Percentiles rank a stretch among this genome's conserved stretches.
These are phyloP conservation scores for Penicillium sp. DNA, from an alignment of 2,329 filamentous ascomycete species.

Conservation along the genomic window DNA sequence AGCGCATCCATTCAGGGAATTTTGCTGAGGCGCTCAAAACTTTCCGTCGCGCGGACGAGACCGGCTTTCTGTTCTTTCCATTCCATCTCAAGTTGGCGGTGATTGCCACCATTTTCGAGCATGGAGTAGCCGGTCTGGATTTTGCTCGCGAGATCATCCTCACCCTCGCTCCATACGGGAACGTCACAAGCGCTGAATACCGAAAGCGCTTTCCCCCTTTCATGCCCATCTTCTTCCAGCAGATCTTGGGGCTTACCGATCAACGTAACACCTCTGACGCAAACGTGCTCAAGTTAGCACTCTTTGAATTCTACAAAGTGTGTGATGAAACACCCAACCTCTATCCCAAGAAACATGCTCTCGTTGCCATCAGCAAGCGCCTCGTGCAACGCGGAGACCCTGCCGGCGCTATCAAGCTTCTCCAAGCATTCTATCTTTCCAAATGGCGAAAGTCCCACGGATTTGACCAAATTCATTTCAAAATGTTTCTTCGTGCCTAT, in stretches of 20 bases:
- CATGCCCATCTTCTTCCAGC: slow-evolving; percentile 35
- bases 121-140: slow-evolving; percentile 20
- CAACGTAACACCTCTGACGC: slow-evolving; percentile 17
- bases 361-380: slow-evolving; percentile 24
- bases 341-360: slow-evolving; percentile 35
- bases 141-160: slow-evolving; percentile 32
- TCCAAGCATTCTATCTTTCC: slow-evolving; percentile 35
- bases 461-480: slow-evolving; percentile 37
- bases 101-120: slow-evolving; percentile 32
- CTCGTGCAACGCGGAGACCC: slow-evolving; percentile 26
- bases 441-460: slow-evolving; percentile 29
- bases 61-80: slow-evolving; percentile 29
- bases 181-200: slow-evolving; percentile 8
- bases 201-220: slow-evolving; percentile 22
- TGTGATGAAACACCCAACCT: slow-evolving; percentile 30
- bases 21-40: slow-evolving; percentile 28
- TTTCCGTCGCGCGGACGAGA: slow-evolving; percentile 27
- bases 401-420: slow-evolving; percentile 29
- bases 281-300: slow-evolving; percentile 29
- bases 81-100: slow-evolving; percentile 35
- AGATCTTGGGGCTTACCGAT: slow-evolving; percentile 25
- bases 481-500: slow-evolving; percentile 36
- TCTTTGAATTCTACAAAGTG: slow-evolving; percentile 38
- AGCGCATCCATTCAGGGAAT: slow-evolving; percentile 35
- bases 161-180: slow-evolving; percentile 20